These are phyloP conservation scores for Blepharisma stoltei DNA, from an alignment of 73 alveolate genomes.

Conservation along the genomic window DNA sequence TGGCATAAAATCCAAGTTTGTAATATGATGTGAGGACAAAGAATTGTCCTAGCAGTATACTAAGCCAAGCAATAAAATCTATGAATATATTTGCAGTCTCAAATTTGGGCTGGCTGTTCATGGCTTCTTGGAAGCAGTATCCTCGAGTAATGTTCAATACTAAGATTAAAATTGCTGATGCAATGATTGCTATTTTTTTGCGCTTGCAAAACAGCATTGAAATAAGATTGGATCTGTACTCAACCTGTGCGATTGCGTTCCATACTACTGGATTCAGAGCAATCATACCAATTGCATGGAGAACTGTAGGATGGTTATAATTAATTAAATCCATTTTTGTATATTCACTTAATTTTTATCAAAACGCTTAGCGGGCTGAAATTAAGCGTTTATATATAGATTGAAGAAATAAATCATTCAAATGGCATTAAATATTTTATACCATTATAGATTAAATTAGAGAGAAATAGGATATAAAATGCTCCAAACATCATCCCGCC, in stretches of 20 bases:
- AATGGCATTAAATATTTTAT: no score
- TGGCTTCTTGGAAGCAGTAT: background rate
- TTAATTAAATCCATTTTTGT: no score
- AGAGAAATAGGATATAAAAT: no score
- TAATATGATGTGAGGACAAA: background rate
- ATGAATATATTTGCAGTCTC: background rate
- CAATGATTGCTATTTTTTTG: slow-evolving; percentile 13
- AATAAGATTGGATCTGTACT: background rate
- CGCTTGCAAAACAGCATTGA: background rate
- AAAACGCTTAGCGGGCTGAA: no score
- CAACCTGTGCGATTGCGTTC: slow-evolving; percentile 14
- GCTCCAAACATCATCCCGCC: no score
- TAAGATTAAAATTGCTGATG: background rate
- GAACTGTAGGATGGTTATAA: no score
- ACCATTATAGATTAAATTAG: no score
- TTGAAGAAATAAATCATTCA: no score
- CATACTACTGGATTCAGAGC: background rate
- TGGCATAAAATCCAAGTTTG: slow-evolving; percentile 15
- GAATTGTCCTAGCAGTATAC: background rate
- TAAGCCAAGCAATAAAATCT: background rate
- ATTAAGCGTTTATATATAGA: no score
- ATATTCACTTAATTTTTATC: no score
- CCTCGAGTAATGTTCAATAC: background rate
- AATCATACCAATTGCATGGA: background rate
- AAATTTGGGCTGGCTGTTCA: slow-evolving; percentile 8